Base-by-base conservation (phyloP, 1,139 yeast genomes). In the Scheffersomyces titani region DNA sequence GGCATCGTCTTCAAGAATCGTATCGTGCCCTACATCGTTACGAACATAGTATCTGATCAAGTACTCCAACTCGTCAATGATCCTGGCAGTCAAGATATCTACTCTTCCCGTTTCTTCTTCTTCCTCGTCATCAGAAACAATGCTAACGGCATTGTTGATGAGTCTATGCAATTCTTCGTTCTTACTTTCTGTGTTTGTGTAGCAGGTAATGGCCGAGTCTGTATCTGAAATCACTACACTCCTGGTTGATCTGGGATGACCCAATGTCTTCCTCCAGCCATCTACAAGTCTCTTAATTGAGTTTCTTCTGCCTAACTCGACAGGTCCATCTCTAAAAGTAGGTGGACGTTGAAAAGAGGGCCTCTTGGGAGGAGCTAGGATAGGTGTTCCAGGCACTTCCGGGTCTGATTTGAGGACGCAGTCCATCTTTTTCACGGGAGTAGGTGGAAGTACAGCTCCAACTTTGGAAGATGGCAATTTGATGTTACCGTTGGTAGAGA, bases 81-180 rank as follows among this genome's bases (percentile, higher is more conserved):
- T 88, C 62, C 96, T 77, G 2, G 96, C 94, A 68, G 96, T 88
- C 57, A 92, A 74, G 16, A 90, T 77, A 71, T 92, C 98, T 55
- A 88, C 81, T 61, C 88, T 81, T 3, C 78, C 78, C 5, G 80
- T 79, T 19, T 77, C 70, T 18, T 61, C 67, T 22, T 63, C 62
- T 16, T 59, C 64, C 18, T 59, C 62, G 16, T 60, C 58, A 21
- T 59, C 64, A 44, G 55, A 54, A 18, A 49, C 47, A 3, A 52
- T 54, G 20, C 47, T 55, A 19, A 55, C 48, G 7, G 60, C 57
- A 18, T 54, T 50, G 46, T 55, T 58, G 6, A 63, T 44, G 20
- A 55, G 19, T 21, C 45, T 19, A 49, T 22, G 30, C 30, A 49
- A 44, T n/a, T 53, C 49, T 45, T 52, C 52, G 40, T 30, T 30